These are phyloP conservation scores for Hansenula sp. DNA, from an alignment of 1,139 yeast species.

Conservation along the genomic window DNA sequence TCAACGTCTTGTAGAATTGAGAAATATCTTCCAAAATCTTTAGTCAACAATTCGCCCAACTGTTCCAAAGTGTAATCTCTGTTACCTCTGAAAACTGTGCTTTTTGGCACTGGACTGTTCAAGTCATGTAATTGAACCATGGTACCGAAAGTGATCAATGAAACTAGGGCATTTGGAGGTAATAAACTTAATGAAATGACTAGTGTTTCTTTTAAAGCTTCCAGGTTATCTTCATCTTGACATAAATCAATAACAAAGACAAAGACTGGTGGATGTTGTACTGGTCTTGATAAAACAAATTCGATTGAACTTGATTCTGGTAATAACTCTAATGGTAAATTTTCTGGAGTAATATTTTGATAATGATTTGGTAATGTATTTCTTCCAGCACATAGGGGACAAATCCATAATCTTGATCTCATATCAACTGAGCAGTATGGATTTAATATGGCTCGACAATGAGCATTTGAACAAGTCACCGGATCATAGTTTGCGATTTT, in stretches of 20 bases:
- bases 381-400: slow-evolving; percentile 82
- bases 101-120: slow-evolving; percentile 70
- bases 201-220: slow-evolving; percentile 84
- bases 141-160: slow-evolving; percentile 90
- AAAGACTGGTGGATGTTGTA: slow-evolving; percentile 89
- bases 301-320: slow-evolving; percentile 83
- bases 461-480: slow-evolving; percentile 69
- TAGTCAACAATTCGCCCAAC: slow-evolving; percentile 62
- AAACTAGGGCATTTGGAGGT: slow-evolving; percentile 92
- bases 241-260: slow-evolving; percentile 89
- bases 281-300: slow-evolving; percentile 85
- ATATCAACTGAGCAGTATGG: slow-evolving; percentile 87
- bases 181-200: slow-evolving; percentile 76
- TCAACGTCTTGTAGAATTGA: slow-evolving; percentile 86
- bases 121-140: slow-evolving; percentile 94
- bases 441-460: slow-evolving; percentile 83
- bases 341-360: slow-evolving; percentile 77
- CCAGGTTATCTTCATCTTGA: slow-evolving; percentile 89
- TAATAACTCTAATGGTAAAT: slow-evolving; percentile 83
- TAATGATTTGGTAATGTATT: slow-evolving; percentile 90
- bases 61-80: slow-evolving; percentile 80
- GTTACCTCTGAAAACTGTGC: slow-evolving; percentile 90
- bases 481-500: slow-evolving; percentile 90
- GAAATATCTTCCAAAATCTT: slow-evolving; percentile 55
- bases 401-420: slow-evolving; percentile 79